Evolutionary conservation across 345 rosid species (phyloP).

Genomic region (Citrus maxima): DNA sequence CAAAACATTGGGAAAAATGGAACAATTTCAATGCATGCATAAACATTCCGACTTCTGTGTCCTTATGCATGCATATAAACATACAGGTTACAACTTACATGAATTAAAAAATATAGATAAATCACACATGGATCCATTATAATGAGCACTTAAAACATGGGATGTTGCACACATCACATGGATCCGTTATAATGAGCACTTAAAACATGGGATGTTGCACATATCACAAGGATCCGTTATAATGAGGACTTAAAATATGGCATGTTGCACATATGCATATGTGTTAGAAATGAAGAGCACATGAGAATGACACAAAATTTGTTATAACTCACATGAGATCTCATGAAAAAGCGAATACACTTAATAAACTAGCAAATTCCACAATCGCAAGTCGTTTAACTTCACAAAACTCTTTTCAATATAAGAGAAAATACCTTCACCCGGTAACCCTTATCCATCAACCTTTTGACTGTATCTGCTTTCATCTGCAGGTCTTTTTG

Average conservation of each 20-base stretch:
- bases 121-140: not conserved
- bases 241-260: not conserved
- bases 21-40: not conserved
- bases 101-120: not conserved
- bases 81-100: not conserved
- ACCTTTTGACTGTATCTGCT: constrained; percentile 55
- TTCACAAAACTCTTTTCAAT: not conserved
- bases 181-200: not conserved
- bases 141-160: not conserved
- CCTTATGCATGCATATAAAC: not conserved
- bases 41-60: not conserved
- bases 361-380: not conserved
- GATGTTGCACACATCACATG: not conserved
- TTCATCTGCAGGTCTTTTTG: constrained; percentile 70
- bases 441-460: constrained; percentile 81
- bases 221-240: not conserved
- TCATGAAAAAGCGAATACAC: not conserved
- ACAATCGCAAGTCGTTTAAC: not conserved
- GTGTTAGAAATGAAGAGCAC: not conserved
- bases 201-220: not conserved
- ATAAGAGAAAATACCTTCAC: constrained; percentile 61
- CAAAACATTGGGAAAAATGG: not conserved
- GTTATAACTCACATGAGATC: not conserved
- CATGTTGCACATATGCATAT: not conserved
- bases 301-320: not conserved